Evolutionary conservation across 1,284 basidiomycete genomes (phyloP).

Genomic region (Kalmanozyma brasiliensis): DNA sequence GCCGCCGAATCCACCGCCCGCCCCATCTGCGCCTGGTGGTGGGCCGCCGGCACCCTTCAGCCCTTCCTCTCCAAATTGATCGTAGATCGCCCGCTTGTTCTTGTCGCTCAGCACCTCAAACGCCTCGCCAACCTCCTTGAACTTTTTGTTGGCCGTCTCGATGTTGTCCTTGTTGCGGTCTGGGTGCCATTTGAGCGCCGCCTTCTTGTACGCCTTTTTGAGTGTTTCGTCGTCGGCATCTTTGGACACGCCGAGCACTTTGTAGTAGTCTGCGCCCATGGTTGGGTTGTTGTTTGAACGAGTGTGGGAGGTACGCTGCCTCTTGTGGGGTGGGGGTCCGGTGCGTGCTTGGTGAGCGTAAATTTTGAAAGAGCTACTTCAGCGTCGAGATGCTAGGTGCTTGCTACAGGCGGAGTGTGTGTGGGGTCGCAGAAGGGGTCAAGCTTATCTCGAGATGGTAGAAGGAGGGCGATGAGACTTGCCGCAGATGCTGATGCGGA

Average conservation of each 20-base stretch:
- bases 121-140: slow-evolving; percentile 96
- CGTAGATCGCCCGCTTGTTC: slow-evolving; percentile 91
- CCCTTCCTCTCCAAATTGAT: slow-evolving; percentile 95
- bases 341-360: background rate
- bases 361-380: slow-evolving; percentile 11
- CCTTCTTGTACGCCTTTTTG: slow-evolving; percentile 66
- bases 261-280: slow-evolving; percentile 68
- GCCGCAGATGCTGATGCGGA: no score
- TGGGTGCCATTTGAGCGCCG: slow-evolving; percentile 87
- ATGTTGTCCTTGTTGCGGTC: slow-evolving; percentile 83
- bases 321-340: slow-evolving; percentile 27
- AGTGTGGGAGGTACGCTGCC: slow-evolving; percentile 21
- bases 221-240: slow-evolving; percentile 63
- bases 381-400: no score
- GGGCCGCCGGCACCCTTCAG: slow-evolving; percentile 75
- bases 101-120: slow-evolving; percentile 95
- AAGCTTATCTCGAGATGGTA: no score
- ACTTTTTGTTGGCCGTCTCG: slow-evolving; percentile 84
- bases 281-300: slow-evolving; percentile 1
- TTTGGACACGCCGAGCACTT: slow-evolving; percentile 64
- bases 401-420: no score
- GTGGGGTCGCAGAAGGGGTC: no score
- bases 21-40: slow-evolving; percentile 67
- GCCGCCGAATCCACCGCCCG: slow-evolving; percentile 22
- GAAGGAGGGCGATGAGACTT: no score